A percentile compares a stretch with the other conserved stretches of the same genome.
Conservation (phyloP, 768 basidiomycete genomes). For the Hygrophorus pudorinus region DNA sequence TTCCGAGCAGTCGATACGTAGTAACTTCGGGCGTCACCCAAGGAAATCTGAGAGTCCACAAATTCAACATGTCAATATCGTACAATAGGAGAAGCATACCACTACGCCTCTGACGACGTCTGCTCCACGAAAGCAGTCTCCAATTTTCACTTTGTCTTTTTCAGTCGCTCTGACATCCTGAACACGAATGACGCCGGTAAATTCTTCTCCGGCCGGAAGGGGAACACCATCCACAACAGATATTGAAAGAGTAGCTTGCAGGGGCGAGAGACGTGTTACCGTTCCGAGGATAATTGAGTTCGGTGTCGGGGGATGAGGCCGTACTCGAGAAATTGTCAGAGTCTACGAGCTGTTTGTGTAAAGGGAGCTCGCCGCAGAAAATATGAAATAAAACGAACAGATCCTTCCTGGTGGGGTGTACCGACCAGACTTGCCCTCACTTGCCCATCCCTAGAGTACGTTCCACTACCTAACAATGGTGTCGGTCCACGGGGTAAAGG, state of each 20-base stretch:
- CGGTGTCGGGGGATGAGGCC: slow-evolving; percentile 64
- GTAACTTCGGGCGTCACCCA: slow-evolving; percentile 87
- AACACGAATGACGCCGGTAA: slow-evolving; percentile 75
- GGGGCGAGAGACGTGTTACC: slow-evolving; percentile 73
- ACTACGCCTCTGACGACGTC: slow-evolving; percentile 84
- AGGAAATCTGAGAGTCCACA: slow-evolving; percentile 52
- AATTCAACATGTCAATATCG: not conserved
- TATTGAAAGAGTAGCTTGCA: slow-evolving; percentile 77
- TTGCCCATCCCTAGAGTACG: slow-evolving; percentile 54
- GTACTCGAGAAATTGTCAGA: slow-evolving; percentile 51
- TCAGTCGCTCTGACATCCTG: slow-evolving; percentile 89
- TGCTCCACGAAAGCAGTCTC: slow-evolving; percentile 85
- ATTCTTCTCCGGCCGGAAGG: slow-evolving; percentile 77
- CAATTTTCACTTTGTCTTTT: slow-evolving; percentile 82
- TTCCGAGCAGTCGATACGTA: slow-evolving; percentile 87
- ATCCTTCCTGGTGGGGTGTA: slow-evolving; percentile 45
- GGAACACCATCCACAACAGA: slow-evolving; percentile 82
- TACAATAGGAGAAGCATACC: slow-evolving; percentile 34
- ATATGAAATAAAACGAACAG: slow-evolving; percentile 42
- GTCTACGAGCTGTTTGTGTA: slow-evolving; percentile 30
- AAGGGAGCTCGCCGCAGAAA: slow-evolving; percentile 13
- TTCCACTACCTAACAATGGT: slow-evolving; percentile 53
- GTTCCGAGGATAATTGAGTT: slow-evolving; percentile 76
- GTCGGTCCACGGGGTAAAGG: slow-evolving; percentile 41
- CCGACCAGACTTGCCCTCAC: slow-evolving; percentile 68